Conservation (phyloP, 805 yeast genomes). For the Lipomyces mesembrius region DNA sequence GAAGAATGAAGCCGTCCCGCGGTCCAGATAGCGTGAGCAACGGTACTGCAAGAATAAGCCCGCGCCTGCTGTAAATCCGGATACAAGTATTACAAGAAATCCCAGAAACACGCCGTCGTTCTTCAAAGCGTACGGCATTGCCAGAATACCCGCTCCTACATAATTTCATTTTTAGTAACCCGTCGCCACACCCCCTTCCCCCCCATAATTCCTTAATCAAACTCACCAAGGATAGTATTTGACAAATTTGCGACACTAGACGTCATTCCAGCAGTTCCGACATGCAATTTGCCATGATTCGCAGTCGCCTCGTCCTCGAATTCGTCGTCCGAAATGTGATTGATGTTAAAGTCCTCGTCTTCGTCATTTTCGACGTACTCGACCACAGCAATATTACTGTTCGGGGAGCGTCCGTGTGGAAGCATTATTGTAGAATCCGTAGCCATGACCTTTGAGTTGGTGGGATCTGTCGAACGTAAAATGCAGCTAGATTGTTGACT, state of each 20-base stretch:
- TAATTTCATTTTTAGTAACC: not conserved
- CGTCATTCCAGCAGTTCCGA: constrained; percentile 31
- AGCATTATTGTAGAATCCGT: not conserved
- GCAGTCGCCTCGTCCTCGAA: constrained; percentile 14
- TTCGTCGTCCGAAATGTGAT: constrained; percentile 8
- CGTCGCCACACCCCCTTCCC: not conserved
- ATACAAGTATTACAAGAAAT: constrained; percentile 55
- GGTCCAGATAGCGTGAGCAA: constrained; percentile 58
- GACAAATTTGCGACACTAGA: constrained; percentile 53
- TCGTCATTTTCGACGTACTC: constrained; percentile 36
- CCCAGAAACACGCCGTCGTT: constrained; percentile 69
- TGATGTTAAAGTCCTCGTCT: constrained; percentile 27
- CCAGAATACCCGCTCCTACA: constrained; percentile 77
- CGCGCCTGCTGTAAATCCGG: constrained; percentile 67
- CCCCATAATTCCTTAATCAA: not conserved
- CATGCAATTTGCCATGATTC: constrained; percentile 3
- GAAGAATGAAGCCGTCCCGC: constrained; percentile 70
- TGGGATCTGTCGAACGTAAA: not conserved
- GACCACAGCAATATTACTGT: constrained; percentile 14
- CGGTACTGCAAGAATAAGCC: constrained; percentile 69
- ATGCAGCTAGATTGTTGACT: not conserved
- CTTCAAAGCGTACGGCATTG: constrained; percentile 71
- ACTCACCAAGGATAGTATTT: constrained; percentile 59
- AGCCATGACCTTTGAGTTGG: not conserved
- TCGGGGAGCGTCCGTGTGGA: not conserved